Percentiles rank a stretch among this genome's conserved stretches.
Conservation (phyloP, 2,329 filamentous ascomycete genomes). For the Claviceps sp. region DNA sequence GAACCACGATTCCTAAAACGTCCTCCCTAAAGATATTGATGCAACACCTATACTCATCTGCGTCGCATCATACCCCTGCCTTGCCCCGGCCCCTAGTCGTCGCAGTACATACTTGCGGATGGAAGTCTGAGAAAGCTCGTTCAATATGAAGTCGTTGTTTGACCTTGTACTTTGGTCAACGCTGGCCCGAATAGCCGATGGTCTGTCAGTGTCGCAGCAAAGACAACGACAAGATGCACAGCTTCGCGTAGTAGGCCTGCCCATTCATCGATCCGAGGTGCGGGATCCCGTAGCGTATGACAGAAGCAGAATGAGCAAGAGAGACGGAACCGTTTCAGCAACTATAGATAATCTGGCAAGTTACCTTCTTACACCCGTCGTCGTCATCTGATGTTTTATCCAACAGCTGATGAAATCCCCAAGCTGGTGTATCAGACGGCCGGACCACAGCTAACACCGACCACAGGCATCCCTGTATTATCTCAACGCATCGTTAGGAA, state of each 20-base stretch:
- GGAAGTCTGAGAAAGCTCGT: background rate
- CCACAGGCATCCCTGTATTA: constrained; percentile 47
- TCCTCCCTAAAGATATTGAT: too few species aligned
- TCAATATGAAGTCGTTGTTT: constrained; percentile 23
- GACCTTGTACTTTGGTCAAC: constrained; percentile 11
- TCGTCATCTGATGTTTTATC: too few species aligned
- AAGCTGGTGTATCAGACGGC: too few species aligned
- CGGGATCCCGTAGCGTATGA: constrained; percentile 30
- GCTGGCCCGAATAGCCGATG: constrained; percentile 1
- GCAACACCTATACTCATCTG: too few species aligned
- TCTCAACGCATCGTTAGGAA: constrained; percentile 49
- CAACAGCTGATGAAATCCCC: too few species aligned
- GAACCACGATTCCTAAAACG: too few species aligned
- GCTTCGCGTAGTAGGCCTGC: constrained; percentile 32
- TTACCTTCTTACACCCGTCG: background rate
- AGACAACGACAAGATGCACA: constrained; percentile 16
- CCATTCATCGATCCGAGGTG: constrained; percentile 24
- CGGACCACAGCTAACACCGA: background rate
- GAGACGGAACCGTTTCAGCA: constrained; percentile 30
- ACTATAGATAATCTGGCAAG: constrained; percentile 43
- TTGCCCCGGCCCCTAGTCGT: too few species aligned
- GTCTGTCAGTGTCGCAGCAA: constrained; percentile 12
- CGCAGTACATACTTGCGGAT: too few species aligned
- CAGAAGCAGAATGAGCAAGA: constrained; percentile 19
- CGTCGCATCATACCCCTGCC: too few species aligned